Base-by-base conservation (phyloP, 192 early-diverging fungal species). In the Coemansia sp. region DNA sequence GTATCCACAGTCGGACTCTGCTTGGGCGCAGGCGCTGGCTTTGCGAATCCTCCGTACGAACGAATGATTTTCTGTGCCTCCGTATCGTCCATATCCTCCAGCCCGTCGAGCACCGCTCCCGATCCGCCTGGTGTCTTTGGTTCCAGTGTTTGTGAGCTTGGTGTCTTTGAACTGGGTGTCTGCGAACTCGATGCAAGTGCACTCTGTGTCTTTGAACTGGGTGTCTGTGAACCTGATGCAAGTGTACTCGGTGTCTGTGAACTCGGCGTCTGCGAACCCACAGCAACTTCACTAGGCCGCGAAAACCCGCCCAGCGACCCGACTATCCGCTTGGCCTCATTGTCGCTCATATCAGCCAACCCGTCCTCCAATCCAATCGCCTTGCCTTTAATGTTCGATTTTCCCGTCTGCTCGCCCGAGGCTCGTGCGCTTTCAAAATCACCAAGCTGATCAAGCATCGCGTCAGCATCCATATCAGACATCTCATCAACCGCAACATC, bases 281-380 rank as follows among this genome's bases (percentile, higher is more conserved):
- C 20, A 17, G 11, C 3, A 5, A 12, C 28, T n/a, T 37, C 11
- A 7, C 14, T 49, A 5, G 50, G 22, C 17, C 61, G 60, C 19
- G 57, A 34, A 49, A 79, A 79, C 54, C 76, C 76, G 36, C 76
- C 76, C 19, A 66, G 53, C 20, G 60, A 22, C 7, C 44, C 37
- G 6, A 79, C 19, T n/a, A 79, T 66, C 21, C 12, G 6, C 17
- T 60, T 22, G 19, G 64, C 76, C 25, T 79, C 76, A 2, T 5
- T 58, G 5, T 65, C 67, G 21, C 48, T 64, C 74, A 76, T 76
- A 44, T 76, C 74, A 19, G 50, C 47, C 62, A 28, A 19, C 25
- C 28, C 60, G 21, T 22, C 21, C 50, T 9, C 23, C n/a, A 12
- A 4, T 17, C 9, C 20, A 12, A 6, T 10, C 11, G 21, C 42